Evolutionary conservation across 768 basidiomycete genomes (phyloP), one percentile per base, ranked within the genome.

Genomic region (Termitomyces sp.): DNA sequence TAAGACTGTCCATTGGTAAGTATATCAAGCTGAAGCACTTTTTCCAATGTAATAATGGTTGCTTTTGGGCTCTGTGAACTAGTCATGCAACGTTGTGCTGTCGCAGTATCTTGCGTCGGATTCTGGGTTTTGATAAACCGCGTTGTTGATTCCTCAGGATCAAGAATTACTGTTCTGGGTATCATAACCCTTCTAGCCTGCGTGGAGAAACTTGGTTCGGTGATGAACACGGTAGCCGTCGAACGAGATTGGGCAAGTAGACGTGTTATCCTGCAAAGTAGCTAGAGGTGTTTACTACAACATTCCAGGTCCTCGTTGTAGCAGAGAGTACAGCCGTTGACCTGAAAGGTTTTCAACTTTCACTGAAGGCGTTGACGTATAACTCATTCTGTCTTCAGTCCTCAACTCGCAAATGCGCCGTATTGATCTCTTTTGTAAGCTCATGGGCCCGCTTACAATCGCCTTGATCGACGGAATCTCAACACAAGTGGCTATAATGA

Each of bases 341-440:
- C 8, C 44, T 58, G 16, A 46, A 43, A 53, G 44, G 57, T 58
- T 52, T 27, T 44, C 46, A 29, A 31, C 36, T 2, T 27, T 26
- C 16, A 37, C n/a, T 22, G 31, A 22, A 22, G 5, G 12, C 42
- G 55, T 58, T 59, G 55, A 16, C 44, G 53, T 6, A 50, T 58
- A 4, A 63, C 61, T 46, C 39, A 31, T 16, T n/a, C 7, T 44
- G 18, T 20, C 18, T 13, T 18, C 20, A 67, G 66, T 49, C 20
- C 54, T 67, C 13, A 71, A 71, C 43, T 63, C 70, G 16, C 63
- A 64, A 34, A 71, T 71, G 68, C 65, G 70, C 13, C 65, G 69
- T 27, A 71, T 71, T 31, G 70, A 71, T 46, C 60, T 71, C 4
- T 60, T 70, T 27, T 69, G 65, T 55, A 70, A 70, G 58, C 61